phyloP scores from a whole-genome alignment of 371 early-diverging fungal genomes.

The Apophysomyces trapeziformis region DNA sequence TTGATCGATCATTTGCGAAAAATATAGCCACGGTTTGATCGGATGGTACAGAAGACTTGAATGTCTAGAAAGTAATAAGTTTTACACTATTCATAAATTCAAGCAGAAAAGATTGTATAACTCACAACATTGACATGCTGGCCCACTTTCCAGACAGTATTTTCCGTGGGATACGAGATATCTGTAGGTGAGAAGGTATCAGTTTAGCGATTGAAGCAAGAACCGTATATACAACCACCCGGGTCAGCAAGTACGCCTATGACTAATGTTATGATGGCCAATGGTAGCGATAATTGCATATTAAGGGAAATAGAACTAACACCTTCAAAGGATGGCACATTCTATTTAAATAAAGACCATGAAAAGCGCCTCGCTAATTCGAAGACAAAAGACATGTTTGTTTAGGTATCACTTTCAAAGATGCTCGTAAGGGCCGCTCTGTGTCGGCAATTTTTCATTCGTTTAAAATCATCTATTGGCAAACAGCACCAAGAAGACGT shows the following conservation, averaged over 20 bases:
- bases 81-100: neutral
- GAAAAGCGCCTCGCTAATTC: slow-evolving; percentile 1
- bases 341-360: neutral
- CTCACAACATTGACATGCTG: slow-evolving; percentile 38
- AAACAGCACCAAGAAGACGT: no score
- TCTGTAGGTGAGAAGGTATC: neutral
- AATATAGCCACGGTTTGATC: slow-evolving; percentile 36
- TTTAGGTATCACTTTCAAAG: neutral
- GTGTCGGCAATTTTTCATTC: no score
- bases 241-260: neutral
- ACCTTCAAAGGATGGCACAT: no score
- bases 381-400: neutral
- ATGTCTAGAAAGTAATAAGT: slow-evolving; percentile 13
- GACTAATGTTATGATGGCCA: neutral
- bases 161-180: slow-evolving; percentile 34
- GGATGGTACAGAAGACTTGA: slow-evolving; percentile 12
- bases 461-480: no score
- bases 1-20: slow-evolving; percentile 28
- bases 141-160: slow-evolving; percentile 42
- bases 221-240: neutral
- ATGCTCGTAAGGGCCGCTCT: no score
- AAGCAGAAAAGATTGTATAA: neutral
- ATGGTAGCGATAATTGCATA: neutral
- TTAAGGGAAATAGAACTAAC: neutral
- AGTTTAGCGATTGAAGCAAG: neutral